Base-by-base conservation (phyloP, 83 land plant species). In the Thuja plicata region DNA sequence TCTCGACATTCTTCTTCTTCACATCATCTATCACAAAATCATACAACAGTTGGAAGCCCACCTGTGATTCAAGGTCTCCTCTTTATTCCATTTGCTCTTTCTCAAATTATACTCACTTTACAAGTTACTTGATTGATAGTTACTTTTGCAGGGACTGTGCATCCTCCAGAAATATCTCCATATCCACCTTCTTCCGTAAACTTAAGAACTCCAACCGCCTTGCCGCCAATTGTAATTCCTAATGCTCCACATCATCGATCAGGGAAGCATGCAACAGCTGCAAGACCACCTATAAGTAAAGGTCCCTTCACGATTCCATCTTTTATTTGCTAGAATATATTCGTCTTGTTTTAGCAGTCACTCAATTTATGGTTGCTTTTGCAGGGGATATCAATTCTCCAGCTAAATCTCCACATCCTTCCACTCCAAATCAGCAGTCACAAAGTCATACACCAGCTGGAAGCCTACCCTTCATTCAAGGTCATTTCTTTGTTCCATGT, bases 71-170 rank as follows among this genome's bases (percentile, higher is more conserved):
- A 48, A 48, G 55, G 85, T 83, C 7, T 83, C 55, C 46, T 83
- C 37, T 5, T 83, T 27, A 15, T 83, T 83, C 55, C 30, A 83
- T 83, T 43, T 27, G 27, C 10, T 81, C 34, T 83, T 45, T 46
- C 54, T 46, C n/a, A n/a, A 27, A 45, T 82, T 3, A n/a, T n/a
- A 46, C 35, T 46, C 15, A 41, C 19, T 27, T 41, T 24, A 83
- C 55, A 30, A 40, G 35, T 83, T 15, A 45, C 52, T 83, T 54
- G 32, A 48, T 30, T 83, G 54, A 48, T 83, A 27, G 50, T 27
- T 86, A 66, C 48, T 57, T 38, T 86, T 86, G 41, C n/a, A 86
- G 87, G 87, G 41, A 71, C 71, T 86, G 71, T 60, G 38, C 38
- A 86, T 55, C 57, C 87, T 35, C 70, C 71, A 13, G 87, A 15